phyloP scores from a whole-genome alignment of 2,329 filamentous ascomycete genomes.

The Monilinia laxa region DNA sequence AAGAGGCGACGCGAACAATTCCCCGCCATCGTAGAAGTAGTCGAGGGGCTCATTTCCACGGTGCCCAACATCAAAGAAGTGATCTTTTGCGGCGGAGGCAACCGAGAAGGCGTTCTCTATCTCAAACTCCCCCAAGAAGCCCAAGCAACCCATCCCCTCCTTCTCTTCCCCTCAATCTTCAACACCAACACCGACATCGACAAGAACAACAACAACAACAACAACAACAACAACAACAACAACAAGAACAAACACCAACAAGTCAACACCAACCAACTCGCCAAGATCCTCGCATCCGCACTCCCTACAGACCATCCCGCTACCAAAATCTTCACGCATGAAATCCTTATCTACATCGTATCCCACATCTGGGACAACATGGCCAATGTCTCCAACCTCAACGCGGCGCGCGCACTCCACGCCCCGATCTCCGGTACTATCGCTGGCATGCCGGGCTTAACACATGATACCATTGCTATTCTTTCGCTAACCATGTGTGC shows the following conservation, averaged over 20 bases:
- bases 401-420: conserved; percentile 70
- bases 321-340: conserved; percentile 46
- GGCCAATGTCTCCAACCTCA: conserved; percentile 51
- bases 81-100: conserved; percentile 84
- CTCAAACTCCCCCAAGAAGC: conserved; percentile 61
- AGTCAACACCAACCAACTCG: conserved; percentile 41
- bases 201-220: too few species aligned
- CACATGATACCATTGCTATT: conserved; percentile 68
- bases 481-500: conserved; percentile 71
- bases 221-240: conserved; percentile 30
- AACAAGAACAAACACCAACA: conserved; percentile 40
- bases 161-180: conserved; percentile 39
- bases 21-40: conserved; percentile 76
- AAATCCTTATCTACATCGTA: conserved; percentile 48
- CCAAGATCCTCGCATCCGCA: conserved; percentile 23
- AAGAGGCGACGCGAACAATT: conserved; percentile 77
- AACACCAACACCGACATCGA: conserved; percentile 28
- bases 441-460: conserved; percentile 65
- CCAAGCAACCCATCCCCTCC: conserved; percentile 65
- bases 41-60: conserved; percentile 69
- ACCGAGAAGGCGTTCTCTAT: conserved; percentile 80
- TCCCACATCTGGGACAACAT: conserved; percentile 52
- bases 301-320: conserved; percentile 27
- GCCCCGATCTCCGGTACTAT: conserved; percentile 68
- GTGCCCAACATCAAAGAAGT: conserved; percentile 71